Evolutionary conservation across 768 basidiomycete genomes (phyloP), one percentile per base, ranked within the genome.

Genomic region (Tulasnella sp.): DNA sequence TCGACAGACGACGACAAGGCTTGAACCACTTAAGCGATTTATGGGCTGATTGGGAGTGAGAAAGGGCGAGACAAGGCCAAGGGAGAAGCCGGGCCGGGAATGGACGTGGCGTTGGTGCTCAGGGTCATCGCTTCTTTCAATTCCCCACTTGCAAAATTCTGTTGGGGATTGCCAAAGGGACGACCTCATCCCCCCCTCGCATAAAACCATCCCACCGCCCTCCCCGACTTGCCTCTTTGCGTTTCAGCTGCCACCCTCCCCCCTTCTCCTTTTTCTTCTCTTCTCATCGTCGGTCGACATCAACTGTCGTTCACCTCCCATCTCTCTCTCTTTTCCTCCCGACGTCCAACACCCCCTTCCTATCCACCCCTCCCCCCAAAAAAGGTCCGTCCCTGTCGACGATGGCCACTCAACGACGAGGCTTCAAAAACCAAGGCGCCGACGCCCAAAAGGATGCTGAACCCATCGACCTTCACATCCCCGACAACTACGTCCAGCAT

Each of bases 401-500:
- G 39, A 72, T 72, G 70, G 42, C 70, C 70, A 72, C 70, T 46
- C 70, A 72, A 72, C 70, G 70, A 72, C 70, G 70, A 23, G 69
- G 69, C 40, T 40, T 40, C 42, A 42, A 42, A 35, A 35, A 10
- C 35, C 29, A 72, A 72, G 70, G 42, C 70, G 39, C 5, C 70
- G 37, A 39, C 70, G 57, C 57, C 48, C 48, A 74, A 55, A 73
- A 75, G 35, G 75, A 78, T 42, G 80, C 82, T 79, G 78, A 76
- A 37, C 82, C 84, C 20, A 82, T 83, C 35, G 85, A 85, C 81
- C 37, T 77, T 40, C 73, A 84, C 80, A 90, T 93, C 78, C 91
- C 92, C 20, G 92, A 93, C 84, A 93, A 94, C 86, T 94, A 94
- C 82, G 93, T 94, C 83, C 86, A 90, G 32, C 88, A 92, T 84